Evolutionary conservation across 345 rosid species (phyloP).

Genomic region (Mercurialis annua): DNA sequence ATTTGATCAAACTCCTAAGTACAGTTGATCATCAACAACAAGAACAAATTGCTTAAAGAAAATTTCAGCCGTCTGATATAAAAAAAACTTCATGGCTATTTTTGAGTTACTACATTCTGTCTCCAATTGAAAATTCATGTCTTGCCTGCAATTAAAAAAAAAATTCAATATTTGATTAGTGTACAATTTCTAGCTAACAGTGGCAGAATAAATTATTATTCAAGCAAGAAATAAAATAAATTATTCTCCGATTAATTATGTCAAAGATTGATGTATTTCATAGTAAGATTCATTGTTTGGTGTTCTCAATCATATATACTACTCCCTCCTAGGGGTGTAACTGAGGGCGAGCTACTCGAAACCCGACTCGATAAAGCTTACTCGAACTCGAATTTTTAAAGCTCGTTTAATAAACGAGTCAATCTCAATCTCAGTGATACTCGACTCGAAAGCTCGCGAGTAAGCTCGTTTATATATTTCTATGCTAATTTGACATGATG

Average conservation of each 20-base stretch:
- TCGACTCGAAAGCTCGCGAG: too few relatives aligned
- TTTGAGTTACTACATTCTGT: background rate
- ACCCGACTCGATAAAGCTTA: too few relatives aligned
- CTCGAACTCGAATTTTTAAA: too few relatives aligned
- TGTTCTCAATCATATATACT: conserved; percentile 8
- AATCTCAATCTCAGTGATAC: too few relatives aligned
- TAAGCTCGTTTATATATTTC: too few relatives aligned
- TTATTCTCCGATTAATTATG: too few relatives aligned
- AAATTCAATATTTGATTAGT: background rate
- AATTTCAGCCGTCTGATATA: conserved; percentile 10
- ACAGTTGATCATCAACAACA: conserved; percentile 9
- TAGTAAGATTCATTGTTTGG: background rate
- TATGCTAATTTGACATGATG: too few relatives aligned
- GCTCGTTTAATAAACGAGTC: too few relatives aligned
- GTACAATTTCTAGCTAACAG: background rate
- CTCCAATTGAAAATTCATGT: background rate
- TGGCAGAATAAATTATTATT: too few relatives aligned
- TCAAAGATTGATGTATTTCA: background rate
- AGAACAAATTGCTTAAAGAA: conserved; percentile 8
- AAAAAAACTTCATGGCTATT: background rate
- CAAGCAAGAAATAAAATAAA: too few relatives aligned
- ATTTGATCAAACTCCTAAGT: conserved; percentile 11
- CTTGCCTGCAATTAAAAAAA: background rate
- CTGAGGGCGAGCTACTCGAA: too few relatives aligned
- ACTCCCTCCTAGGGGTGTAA: too few relatives aligned